Evolutionary conservation across 2,329 filamentous ascomycete genomes (phyloP), one percentile per base, ranked within the genome.

Genomic region (Macrophomina pseudophaseolina): DNA sequence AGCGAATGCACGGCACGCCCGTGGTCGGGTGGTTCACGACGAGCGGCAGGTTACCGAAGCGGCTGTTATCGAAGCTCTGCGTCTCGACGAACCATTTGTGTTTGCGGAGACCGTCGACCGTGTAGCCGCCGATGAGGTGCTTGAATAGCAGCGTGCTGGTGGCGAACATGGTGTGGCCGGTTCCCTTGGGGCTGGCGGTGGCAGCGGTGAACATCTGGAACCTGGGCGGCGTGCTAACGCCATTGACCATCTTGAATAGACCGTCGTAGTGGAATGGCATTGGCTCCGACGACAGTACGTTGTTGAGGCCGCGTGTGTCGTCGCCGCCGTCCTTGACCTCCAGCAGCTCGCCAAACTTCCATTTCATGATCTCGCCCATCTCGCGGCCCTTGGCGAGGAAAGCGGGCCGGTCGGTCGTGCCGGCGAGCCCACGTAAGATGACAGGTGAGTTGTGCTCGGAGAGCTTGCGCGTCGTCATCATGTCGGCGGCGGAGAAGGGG

Each of bases 221-320:
- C 0, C 81, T 80, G 18, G 65, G 65, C 11, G 65, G 65, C 5
- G 65, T 63, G 8, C 23, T 38, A 28, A 66, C 56, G 38, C 65
- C 71, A 62, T 82, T 82, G 9, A 79, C 77, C 0, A 84, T 83
- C 70, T 86, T 87, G 77, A 87, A 87, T 33, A 87, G 74, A 0
- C 85, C 86, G 59, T 87, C 85, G 44, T 82, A 87, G 69, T 87
- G 85, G 73, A 86, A 85, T 0, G 86, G 85, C 84, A 87, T 86
- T 68, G 82, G 82, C 67, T 73, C 72, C 30, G 69, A 79, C 0
- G 83, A 85, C 1, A 85, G 77, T 2, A 87, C 83, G 48, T 86
- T 86, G 68, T 86, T 87, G 23, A 82, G 73, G 0, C 81, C 79
- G 11, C 78, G 74, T 0, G 80, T 78, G 5, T 83, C 77, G 1